These are phyloP conservation scores for Amborella trichopoda DNA, from an alignment of 164 flowering plant species.

Conservation along the genomic window DNA sequence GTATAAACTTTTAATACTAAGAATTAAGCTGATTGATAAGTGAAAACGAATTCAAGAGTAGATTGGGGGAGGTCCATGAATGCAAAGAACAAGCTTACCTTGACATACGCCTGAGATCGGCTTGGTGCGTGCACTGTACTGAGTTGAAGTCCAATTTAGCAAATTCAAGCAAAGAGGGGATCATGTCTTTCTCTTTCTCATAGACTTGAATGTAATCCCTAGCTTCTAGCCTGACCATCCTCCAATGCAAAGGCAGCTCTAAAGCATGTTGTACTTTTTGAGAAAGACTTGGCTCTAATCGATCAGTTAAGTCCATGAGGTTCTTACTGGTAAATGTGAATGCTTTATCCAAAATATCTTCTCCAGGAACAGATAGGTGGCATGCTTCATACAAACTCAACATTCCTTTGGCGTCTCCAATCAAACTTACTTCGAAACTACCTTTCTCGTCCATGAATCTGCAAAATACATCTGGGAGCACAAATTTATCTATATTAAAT, in stretches of 20 bases:
- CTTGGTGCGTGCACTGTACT: no score
- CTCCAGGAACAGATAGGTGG: conserved; percentile 7
- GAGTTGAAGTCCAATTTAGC: no score
- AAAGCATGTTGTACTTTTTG: conserved; percentile 13
- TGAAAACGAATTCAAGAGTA: no score
- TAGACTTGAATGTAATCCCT: conserved; percentile 24
- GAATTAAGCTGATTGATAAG: no score
- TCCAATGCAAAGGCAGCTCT: conserved; percentile 20
- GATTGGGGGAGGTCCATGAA: no score
- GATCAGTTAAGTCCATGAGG: conserved; percentile 1
- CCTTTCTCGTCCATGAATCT: conserved; percentile 3
- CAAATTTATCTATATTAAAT: not conserved
- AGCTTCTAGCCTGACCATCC: conserved; percentile 14
- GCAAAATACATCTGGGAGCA: conserved; percentile 15
- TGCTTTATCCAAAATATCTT: conserved; percentile 12
- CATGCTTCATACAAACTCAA: conserved; percentile 22
- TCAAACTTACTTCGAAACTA: not conserved
- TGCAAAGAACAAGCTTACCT: no score
- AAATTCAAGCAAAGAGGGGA: no score
- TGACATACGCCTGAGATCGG: no score
- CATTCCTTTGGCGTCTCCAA: conserved; percentile 9
- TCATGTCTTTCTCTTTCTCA: no score
- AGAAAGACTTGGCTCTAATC: not conserved
- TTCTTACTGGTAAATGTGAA: conserved; percentile 4
- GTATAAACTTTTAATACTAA: no score